These are phyloP conservation scores for Leucocoprinus sp. DNA, from an alignment of 768 basidiomycete species.

Conservation along the genomic window DNA sequence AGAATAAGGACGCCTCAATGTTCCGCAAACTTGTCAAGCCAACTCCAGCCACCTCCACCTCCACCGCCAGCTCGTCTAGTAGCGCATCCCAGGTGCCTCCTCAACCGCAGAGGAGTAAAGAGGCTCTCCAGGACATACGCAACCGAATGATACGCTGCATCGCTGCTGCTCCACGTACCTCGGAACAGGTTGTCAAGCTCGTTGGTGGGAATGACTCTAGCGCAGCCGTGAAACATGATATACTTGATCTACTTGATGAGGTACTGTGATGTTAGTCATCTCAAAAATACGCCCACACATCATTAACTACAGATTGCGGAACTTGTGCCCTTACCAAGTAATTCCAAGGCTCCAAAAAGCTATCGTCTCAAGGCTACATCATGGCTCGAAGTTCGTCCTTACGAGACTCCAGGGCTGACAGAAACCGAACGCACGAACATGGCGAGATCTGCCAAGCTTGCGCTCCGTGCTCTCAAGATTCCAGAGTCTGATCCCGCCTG, in stretches of 20 bases:
- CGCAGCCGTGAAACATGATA: constrained; percentile 27
- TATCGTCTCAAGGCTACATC: constrained; percentile 49
- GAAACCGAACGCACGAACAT: constrained; percentile 41
- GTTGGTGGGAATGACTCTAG: constrained; percentile 36
- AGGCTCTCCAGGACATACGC: constrained; percentile 19
- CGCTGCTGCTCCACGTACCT: constrained; percentile 39
- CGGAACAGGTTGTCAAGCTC: constrained; percentile 38
- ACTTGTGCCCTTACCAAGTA: constrained; percentile 24
- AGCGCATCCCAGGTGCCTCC: constrained; percentile 21
- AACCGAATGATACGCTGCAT: constrained; percentile 47
- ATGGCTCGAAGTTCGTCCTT: constrained; percentile 68
- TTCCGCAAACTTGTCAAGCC: constrained; percentile 31
- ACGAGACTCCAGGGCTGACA: constrained; percentile 45
- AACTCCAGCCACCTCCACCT: constrained; percentile 17
- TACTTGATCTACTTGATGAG: constrained; percentile 42
- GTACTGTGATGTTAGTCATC: constrained; percentile 22
- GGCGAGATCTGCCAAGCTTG: constrained; percentile 42
- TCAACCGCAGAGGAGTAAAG: constrained; percentile 14
- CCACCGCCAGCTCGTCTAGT: constrained; percentile 19
- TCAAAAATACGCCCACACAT: neutral
- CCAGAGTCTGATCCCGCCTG: constrained; percentile 57
- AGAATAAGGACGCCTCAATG: constrained; percentile 28
- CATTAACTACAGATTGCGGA: constrained; percentile 41
- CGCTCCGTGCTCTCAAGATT: constrained; percentile 42
- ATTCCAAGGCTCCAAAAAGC: constrained; percentile 24